A percentile compares a stretch with the other conserved stretches of the same genome.
Conservation (phyloP, 1,284 basidiomycete genomes). For the Ganoderma sp. region DNA sequence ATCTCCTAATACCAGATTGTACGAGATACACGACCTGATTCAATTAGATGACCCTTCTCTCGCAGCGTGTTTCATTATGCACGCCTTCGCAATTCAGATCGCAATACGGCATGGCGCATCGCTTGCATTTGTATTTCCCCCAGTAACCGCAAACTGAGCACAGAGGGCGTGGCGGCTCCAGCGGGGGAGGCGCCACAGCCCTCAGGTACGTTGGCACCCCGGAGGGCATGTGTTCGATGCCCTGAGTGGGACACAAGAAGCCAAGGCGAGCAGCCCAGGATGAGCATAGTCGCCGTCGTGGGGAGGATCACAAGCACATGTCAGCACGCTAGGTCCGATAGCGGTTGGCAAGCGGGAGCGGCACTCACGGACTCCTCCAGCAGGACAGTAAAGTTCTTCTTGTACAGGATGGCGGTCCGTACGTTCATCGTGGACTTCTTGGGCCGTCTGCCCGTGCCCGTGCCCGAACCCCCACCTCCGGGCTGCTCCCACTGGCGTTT, state of each 20-base stretch:
- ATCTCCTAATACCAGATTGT: not conserved
- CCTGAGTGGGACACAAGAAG: conserved; percentile 46
- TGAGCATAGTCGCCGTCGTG: not conserved
- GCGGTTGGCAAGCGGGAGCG: not conserved
- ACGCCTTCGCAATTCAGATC: conserved; percentile 59
- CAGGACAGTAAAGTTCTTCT: conserved; percentile 72
- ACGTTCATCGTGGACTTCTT: conserved; percentile 84
- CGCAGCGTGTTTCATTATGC: conserved; percentile 68
- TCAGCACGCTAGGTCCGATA: not conserved
- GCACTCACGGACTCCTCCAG: conserved; percentile 77
- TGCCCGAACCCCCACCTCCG: not conserved
- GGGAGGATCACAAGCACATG: not conserved
- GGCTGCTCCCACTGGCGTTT: conserved; percentile 51
- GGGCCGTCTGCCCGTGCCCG: conserved; percentile 44
- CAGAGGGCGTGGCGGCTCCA: conserved; percentile 57
- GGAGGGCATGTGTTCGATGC: conserved; percentile 59
- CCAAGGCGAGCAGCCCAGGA: not conserved
- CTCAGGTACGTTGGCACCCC: conserved; percentile 64
- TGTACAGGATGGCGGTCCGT: conserved; percentile 77
- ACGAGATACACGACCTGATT: not conserved
- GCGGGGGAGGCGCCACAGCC: conserved; percentile 53
- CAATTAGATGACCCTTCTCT: conserved; percentile 54
- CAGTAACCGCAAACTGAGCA: conserved; percentile 76
- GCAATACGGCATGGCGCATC: conserved; percentile 65
- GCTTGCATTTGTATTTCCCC: conserved; percentile 65